Evolutionary conservation across 176 grass and related monocot genomes (phyloP).

Genomic region (Avena atlantica): DNA sequence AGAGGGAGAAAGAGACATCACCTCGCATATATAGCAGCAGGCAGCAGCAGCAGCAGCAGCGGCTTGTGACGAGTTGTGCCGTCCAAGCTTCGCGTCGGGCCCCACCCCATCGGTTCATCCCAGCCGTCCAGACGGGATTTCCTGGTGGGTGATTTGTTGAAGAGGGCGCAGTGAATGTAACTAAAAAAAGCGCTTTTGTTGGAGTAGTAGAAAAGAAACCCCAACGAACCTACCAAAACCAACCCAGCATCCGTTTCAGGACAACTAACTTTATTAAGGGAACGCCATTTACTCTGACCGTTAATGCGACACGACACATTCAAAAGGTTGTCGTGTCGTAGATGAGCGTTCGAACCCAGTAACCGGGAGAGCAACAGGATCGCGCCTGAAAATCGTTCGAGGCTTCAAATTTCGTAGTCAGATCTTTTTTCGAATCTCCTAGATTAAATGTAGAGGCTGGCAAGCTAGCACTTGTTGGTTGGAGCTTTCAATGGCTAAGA

Average conservation of each 20-base stretch:
- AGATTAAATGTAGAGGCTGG: not conserved
- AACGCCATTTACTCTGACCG: not conserved
- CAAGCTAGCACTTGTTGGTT: not conserved
- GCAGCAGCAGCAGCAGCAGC: slow-evolving; percentile 3
- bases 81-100: not conserved
- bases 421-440: not conserved
- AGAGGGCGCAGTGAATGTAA: too few species aligned
- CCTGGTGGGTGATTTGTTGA: not conserved
- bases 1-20: not conserved
- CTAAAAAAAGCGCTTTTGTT: not conserved
- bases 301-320: not conserved
- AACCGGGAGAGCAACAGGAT: not conserved
- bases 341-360: not conserved
- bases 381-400: not conserved
- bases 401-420: not conserved
- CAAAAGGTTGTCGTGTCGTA: not conserved
- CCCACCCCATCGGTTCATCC: not conserved
- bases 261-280: not conserved
- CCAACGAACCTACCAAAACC: not conserved
- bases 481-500: too few species aligned
- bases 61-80: not conserved
- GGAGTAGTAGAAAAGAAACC: not conserved
- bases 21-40: slow-evolving; percentile 17
- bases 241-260: not conserved
- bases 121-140: slow-evolving; percentile 13